A percentile compares a stretch with the other conserved stretches of the same genome.
Conservation (phyloP, 176 grass and related monocot genomes). For the Triticum aestivum region IWGSC_CS_RefSeq_v2.1 NC_057811.1:150980355-150980854, state of each 20-base stretch:
- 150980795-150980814: background rate
- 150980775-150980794: slow-evolving; percentile 86
- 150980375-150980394: too few relatives aligned
- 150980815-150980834: slow-evolving; percentile 13
- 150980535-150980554: background rate
- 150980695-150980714: slow-evolving; percentile 93
- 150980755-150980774: slow-evolving; percentile 99
- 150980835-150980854: slow-evolving; percentile 20
- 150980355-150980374: too few relatives aligned
- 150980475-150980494: background rate
- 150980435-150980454: background rate
- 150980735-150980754: slow-evolving; percentile 78
- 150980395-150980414: background rate
- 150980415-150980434: background rate
- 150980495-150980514: background rate
- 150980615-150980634: background rate
- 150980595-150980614: background rate
- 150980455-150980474: background rate
- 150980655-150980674: background rate
- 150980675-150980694: slow-evolving; percentile 28
- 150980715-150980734: slow-evolving; percentile 91
- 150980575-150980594: background rate
- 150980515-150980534: background rate
- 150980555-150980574: background rate
- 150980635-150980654: background rate